phyloP scores from a whole-genome alignment of 2,329 filamentous ascomycete genomes.

The Coleophoma crateriformis region DNA sequence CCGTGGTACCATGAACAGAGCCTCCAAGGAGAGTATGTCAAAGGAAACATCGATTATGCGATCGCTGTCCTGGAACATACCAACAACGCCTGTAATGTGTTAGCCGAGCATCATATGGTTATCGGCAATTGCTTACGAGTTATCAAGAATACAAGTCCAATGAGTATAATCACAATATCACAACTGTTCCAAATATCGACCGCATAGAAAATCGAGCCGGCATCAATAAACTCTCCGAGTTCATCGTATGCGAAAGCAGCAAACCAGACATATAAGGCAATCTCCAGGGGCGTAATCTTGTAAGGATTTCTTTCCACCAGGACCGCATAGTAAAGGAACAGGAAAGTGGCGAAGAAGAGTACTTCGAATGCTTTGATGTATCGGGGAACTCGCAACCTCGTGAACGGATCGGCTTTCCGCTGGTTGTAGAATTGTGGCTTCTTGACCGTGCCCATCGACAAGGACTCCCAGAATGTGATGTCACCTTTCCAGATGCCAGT shows the following conservation, averaged over 20 bases:
- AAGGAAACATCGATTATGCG: slow-evolving; percentile 74
- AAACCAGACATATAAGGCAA: slow-evolving; percentile 79
- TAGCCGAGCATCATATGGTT: background rate
- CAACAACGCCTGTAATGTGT: slow-evolving; percentile 51
- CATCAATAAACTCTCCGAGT: slow-evolving; percentile 77
- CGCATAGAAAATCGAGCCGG: slow-evolving; percentile 79
- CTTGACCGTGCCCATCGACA: slow-evolving; percentile 70
- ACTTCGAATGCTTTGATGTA: slow-evolving; percentile 85
- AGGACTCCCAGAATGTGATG: slow-evolving; percentile 78
- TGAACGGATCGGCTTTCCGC: slow-evolving; percentile 64
- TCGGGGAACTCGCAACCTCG: slow-evolving; percentile 70
- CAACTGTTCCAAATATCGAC: slow-evolving; percentile 79
- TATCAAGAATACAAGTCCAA: slow-evolving; percentile 65
- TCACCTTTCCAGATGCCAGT: slow-evolving; percentile 82
- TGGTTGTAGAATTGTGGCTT: slow-evolving; percentile 71
- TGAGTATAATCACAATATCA: slow-evolving; percentile 68
- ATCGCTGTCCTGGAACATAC: slow-evolving; percentile 53
- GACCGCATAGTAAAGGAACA: slow-evolving; percentile 82
- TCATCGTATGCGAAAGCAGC: slow-evolving; percentile 85
- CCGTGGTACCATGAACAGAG: slow-evolving; percentile 80
- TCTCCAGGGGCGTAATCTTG: slow-evolving; percentile 62
- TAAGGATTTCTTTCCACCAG: slow-evolving; percentile 66
- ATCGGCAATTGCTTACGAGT: slow-evolving; percentile 51
- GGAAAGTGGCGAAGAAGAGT: slow-evolving; percentile 70
- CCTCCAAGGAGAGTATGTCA: slow-evolving; percentile 84